Evolutionary conservation across 2,329 filamentous ascomycete genomes (phyloP), one percentile per base, ranked within the genome.

Genomic region (Zymoseptoria brevis): DNA sequence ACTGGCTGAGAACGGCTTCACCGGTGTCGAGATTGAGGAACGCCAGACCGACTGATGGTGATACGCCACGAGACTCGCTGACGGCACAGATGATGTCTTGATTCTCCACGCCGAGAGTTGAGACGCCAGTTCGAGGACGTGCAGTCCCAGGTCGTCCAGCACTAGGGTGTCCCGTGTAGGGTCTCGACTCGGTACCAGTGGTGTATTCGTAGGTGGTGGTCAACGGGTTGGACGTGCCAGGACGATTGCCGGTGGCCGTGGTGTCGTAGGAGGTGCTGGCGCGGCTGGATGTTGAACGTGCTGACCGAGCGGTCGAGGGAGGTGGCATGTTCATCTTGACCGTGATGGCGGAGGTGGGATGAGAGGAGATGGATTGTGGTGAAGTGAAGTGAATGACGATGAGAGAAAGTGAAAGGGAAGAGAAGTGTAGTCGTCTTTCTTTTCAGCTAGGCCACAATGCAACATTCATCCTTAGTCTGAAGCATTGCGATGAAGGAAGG

Each of bases 61-160:
- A 87, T 4, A 96, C 83, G 4, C 90, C 90, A n/a, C 92, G 87
- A 50, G 89, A 90, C 72, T 96, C 91, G 67, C 85, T 89, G 54
- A 96, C 75, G 3, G 93, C 92, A 73, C 93, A 97, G n/a, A 96
- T 79, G 57, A 96, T 84, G 62, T 88, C 84, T 67, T 93, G 87
- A 22, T 77, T 76, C 62, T 80, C 79, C 53, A 81, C 72, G 30
- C 80, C 83, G 51, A 83, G 78, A 2, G 81, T 83, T 1, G 84
- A 86, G 29, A 79, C 76, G 53, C 78, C 78, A 45, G 82, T 85
- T 60, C 78, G 77, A 54, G 80, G 81, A 48, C 78, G 75, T 22
- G 55, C 63, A 9, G 66, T 67, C 16, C 60, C 62, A 26, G 67
- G 67, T 55, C 68, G 60, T n/a, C 58, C 62, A 13, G 61, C 60